Percentiles rank a stretch among this genome's conserved stretches.
These are phyloP conservation scores for Phallus indusiatus DNA, from an alignment of 768 basidiomycete genomes.

Conservation along the genomic window DNA sequence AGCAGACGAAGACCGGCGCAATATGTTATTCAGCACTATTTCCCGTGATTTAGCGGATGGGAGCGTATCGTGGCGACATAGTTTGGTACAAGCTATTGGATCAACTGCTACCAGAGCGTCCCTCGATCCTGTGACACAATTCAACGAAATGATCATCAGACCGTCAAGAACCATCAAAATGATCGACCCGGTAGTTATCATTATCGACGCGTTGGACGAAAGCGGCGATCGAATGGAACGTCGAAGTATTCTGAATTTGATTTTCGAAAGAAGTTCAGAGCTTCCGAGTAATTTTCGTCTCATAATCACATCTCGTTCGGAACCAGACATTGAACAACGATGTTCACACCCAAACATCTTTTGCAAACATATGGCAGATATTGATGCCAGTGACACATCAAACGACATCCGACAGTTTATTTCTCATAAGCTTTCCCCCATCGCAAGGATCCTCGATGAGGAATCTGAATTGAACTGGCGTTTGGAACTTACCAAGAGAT, in stretches of 20 bases:
- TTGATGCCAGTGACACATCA: background rate
- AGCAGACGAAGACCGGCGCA: no score
- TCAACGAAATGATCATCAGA: background rate
- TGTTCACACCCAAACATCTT: background rate
- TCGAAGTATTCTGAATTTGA: background rate
- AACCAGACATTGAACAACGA: background rate
- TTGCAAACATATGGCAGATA: background rate
- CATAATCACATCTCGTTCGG: background rate
- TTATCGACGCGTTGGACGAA: background rate
- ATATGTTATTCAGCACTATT: slow-evolving; percentile 7
- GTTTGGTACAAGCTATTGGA: background rate
- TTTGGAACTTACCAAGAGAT: background rate
- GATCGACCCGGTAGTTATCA: background rate
- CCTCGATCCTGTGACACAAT: background rate
- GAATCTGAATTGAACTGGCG: background rate
- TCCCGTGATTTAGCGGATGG: slow-evolving; percentile 7
- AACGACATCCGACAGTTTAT: background rate
- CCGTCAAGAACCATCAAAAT: background rate
- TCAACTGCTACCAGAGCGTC: background rate
- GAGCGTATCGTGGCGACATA: background rate
- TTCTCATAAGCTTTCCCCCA: background rate
- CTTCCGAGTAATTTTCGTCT: background rate
- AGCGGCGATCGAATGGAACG: background rate
- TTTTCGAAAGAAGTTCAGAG: background rate
- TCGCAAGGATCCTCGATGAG: background rate